Evolutionary conservation across 1,139 yeast genomes (phyloP), one percentile per base, ranked within the genome.

Genomic region (Lodderomyces pseudojiufengensis): DNA sequence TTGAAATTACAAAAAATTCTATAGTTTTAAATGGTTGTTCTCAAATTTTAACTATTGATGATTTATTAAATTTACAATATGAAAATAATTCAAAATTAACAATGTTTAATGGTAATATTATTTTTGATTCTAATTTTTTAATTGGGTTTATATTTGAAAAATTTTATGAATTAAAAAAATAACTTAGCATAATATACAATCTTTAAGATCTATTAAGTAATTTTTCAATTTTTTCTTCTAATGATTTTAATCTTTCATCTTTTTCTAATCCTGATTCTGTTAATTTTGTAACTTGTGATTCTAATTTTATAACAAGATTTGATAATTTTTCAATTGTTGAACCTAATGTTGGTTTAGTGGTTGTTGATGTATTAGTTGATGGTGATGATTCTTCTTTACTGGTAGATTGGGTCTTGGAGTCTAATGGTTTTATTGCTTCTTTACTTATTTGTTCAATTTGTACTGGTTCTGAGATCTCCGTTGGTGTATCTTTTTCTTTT

Each of bases 301-400:
- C 86, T 37, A 84, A 65, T 30, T 69, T 65, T 9, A 63, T 63
- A 9, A 81, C 86, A 24, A 84, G 59, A 1, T 60, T 42, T 3
- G 83, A 76, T 39, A 84, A 65, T 44, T 73, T 79, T 45, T 82
- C 90, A 23, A 84, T 80, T 1, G 86, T 78, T 6, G 77, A 82
- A 48, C 80, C 80, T 45, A 84, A 65, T 1, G 87, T 83, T 24
- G 81, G 68, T n/a, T 74, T 71, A 15, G 65, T 63, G 5, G 54
- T 23, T 12, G 24, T 18, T 5, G 13, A 10, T 3, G 23, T 24
- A 8, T 5, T 12, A 9, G 26, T 12, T 12, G 26, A 24, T 12
- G 11, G 36, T 21, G 39, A 24, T 8, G 34, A 24, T 12, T 24
- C 26, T 27, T 31, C 18, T n/a, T 21, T 20, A 4, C 9, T 15